These are phyloP conservation scores for Acanthamoeba royreba DNA, from an alignment of 208 protist genomes.

Conservation along the genomic window DNA sequence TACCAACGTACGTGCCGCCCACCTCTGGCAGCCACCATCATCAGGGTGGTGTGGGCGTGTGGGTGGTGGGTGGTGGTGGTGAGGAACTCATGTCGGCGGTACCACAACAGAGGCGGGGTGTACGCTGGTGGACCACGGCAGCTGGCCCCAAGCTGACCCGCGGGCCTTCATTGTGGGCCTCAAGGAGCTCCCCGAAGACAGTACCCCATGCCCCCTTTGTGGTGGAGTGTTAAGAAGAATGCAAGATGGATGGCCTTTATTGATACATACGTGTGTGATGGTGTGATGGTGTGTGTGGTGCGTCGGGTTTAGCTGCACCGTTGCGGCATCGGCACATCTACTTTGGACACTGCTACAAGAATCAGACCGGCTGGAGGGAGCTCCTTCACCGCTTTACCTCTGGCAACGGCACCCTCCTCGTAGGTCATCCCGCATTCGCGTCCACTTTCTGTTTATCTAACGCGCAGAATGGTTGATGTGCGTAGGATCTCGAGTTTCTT, in stretches of 20 bases:
- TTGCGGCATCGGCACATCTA: constrained; percentile 74
- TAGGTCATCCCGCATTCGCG: background rate
- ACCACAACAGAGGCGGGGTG: background rate
- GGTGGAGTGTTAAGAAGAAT: too few species aligned
- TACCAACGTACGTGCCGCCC: constrained; percentile 52
- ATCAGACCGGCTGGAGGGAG: constrained; percentile 76
- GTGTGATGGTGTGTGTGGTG: too few species aligned
- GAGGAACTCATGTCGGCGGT: too few species aligned
- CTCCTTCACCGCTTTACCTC: constrained; percentile 65
- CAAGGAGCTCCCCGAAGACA: constrained; percentile 76
- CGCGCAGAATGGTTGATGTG: background rate
- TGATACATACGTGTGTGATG: too few species aligned
- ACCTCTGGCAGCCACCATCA: too few species aligned
- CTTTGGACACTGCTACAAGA: constrained; percentile 81
- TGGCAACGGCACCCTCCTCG: constrained; percentile 43
- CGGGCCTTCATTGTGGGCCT: constrained; percentile 72
- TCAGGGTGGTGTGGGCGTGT: too few species aligned
- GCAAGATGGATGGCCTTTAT: too few species aligned
- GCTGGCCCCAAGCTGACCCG: constrained; percentile 48
- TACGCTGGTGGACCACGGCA: constrained; percentile 33
- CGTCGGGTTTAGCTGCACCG: too few species aligned
- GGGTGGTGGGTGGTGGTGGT: too few species aligned
- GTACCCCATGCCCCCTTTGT: too few species aligned
- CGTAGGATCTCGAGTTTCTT: constrained; percentile 76
- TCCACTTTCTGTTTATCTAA: background rate